Evolutionary conservation across 1,284 basidiomycete species (phyloP), one percentile per base, ranked within the genome.

Genomic region (Cystobasidium pallidum): DNA sequence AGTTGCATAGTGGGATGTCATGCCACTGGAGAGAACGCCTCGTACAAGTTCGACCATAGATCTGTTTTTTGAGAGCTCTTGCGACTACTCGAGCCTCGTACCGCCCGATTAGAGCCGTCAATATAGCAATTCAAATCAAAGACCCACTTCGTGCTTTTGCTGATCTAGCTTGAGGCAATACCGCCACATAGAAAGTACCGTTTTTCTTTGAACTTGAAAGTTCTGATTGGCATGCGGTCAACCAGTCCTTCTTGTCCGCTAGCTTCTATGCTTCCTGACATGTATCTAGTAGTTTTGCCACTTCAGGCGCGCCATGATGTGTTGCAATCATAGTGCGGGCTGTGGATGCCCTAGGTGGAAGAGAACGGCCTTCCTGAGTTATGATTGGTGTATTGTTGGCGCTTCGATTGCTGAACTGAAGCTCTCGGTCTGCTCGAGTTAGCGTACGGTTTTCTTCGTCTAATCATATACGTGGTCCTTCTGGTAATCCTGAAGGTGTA

Each of bases 11-110:
- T 80, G 0, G 80, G 70, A 2, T 82, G 77, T 17, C 79, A 77
- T 6, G 80, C 80, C 0, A 84, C 80, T 0, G 83, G 84, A 0
- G 82, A 77, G 64, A 79, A 84, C 0, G 82, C 84, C 41, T 85
- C 78, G 26, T 81, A 79, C 73, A 82, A 85, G 72, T 86, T 0
- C 83, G 57, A 0, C 84, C 81, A 1, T 77, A 77, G 0, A 77
- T 73, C 75, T 86, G 85, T 0, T 77, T 76, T n/a, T n/a, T n/a
- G n/a, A n/a, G n/a, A n/a, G n/a, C n/a, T 47, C 82, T 79, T 0
- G 82, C 84, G 0, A 84, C 81, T 0, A 84, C 78, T 0, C 78
- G 64, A 82, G 68, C 85, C 81, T 62, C 43, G 59, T 11, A 62
- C 28, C 57, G 26, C 7, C 7, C 10, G 41, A 43, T 17, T 17